A percentile compares a stretch with the other conserved stretches of the same genome.
Conservation (phyloP, 2,329 filamentous ascomycete species). For the Trichoderma arundinaceum region DNA sequence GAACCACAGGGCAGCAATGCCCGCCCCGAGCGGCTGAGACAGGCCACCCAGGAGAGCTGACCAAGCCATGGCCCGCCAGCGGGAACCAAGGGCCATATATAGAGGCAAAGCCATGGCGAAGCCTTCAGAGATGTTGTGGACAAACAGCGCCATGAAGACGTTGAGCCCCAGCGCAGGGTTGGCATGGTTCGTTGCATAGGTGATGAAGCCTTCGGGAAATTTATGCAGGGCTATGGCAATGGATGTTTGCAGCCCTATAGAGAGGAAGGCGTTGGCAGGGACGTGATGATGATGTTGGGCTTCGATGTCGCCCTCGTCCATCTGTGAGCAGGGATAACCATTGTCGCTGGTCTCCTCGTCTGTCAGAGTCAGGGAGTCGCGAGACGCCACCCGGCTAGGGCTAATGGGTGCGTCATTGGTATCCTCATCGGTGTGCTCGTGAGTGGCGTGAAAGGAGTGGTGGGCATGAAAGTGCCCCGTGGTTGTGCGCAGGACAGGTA, state of each 20-base stretch:
- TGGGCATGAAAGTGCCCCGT: slow-evolving; percentile 45
- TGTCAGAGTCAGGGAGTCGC: slow-evolving; percentile 43
- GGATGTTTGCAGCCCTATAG: slow-evolving; percentile 93
- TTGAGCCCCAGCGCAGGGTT: slow-evolving; percentile 87
- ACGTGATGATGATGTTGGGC: slow-evolving; percentile 88
- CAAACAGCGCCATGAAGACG: slow-evolving; percentile 93
- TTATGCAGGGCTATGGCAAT: slow-evolving; percentile 96
- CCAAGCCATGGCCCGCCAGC: slow-evolving; percentile 82
- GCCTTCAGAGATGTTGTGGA: slow-evolving; percentile 97
- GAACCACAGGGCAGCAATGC: slow-evolving; percentile 85
- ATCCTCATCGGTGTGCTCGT: slow-evolving; percentile 39
- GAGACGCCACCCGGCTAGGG: slow-evolving; percentile 48
- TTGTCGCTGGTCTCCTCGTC: slow-evolving; percentile 37
- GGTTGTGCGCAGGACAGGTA: slow-evolving; percentile 50
- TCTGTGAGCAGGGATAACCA: slow-evolving; percentile 38
- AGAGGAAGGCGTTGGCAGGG: slow-evolving; percentile 88
- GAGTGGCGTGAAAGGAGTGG: slow-evolving; percentile 38
- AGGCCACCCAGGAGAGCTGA: slow-evolving; percentile 82
- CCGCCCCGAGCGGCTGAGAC: slow-evolving; percentile 86
- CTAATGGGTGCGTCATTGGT: slow-evolving; percentile 41
- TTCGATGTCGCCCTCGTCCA: slow-evolving; percentile 52
- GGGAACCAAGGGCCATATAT: slow-evolving; percentile 85
- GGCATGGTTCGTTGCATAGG: slow-evolving; percentile 95
- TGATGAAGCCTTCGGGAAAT: slow-evolving; percentile 85
- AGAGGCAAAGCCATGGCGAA: slow-evolving; percentile 92